phyloP scores from a whole-genome alignment of 441 rosid species.

The Pelargonium australe region DNA sequence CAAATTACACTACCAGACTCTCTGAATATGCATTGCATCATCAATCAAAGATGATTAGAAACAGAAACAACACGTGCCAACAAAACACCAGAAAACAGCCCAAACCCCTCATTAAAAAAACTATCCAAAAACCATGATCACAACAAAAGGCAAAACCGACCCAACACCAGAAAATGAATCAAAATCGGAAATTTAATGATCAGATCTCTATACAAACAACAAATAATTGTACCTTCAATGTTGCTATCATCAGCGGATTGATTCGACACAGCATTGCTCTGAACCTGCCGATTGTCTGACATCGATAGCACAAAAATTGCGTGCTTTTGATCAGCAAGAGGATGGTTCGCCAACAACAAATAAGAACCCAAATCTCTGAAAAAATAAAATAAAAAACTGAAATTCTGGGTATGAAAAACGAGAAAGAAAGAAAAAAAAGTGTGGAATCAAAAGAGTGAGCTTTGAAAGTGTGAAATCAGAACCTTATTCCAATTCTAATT shows the following conservation, averaged over 20 bases:
- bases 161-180: background rate
- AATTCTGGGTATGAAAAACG: conserved; percentile 10
- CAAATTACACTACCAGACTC: background rate
- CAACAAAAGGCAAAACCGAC: background rate
- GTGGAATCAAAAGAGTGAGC: conserved; percentile 25
- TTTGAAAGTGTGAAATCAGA: conserved; percentile 24
- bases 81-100: background rate
- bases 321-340: background rate
- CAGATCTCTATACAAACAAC: conserved; percentile 23
- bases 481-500: conserved; percentile 30
- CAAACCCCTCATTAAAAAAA: background rate
- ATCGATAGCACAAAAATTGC: conserved; percentile 35
- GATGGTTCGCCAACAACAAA: conserved; percentile 10
- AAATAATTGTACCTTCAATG: conserved; percentile 38
- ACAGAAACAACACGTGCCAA: background rate
- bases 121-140: background rate
- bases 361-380: conserved; percentile 9
- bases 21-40: background rate
- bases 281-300: conserved; percentile 53
- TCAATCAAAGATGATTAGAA: background rate
- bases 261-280: conserved; percentile 47
- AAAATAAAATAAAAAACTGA: conserved; percentile 8
- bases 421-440: conserved; percentile 20
- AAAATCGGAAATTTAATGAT: conserved; percentile 6
- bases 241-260: conserved; percentile 41